Evolutionary conservation across 2,329 filamentous ascomycete genomes (phyloP).

Genomic region (Fusarium floridanum): DNA sequence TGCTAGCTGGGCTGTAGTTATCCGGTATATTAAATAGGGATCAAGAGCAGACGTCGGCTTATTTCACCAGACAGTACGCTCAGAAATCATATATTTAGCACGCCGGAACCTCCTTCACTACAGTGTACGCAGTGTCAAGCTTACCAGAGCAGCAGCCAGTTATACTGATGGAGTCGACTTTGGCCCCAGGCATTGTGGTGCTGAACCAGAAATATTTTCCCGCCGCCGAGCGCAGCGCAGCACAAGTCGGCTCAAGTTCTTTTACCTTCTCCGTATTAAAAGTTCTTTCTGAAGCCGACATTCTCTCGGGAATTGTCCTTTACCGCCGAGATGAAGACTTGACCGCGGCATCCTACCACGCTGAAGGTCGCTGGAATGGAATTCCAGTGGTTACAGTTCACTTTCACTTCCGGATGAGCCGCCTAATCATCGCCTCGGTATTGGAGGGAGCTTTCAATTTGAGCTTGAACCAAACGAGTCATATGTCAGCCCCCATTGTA

Average conservation of each 20-base stretch:
- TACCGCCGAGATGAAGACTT: background rate
- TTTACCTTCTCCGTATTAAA: slow-evolving; percentile 4
- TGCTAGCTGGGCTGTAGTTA: background rate
- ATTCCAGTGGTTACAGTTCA: slow-evolving; percentile 1
- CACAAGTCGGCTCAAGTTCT: slow-evolving; percentile 12
- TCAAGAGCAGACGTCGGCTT: background rate
- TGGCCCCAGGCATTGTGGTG: slow-evolving; percentile 7
- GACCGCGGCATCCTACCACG: background rate
- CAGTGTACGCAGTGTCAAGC: background rate
- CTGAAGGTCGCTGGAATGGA: slow-evolving; percentile 2
- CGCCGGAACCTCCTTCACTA: background rate
- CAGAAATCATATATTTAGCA: slow-evolving; percentile 6
- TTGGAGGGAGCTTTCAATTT: slow-evolving; percentile 2
- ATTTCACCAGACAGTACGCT: background rate
- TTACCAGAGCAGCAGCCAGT: background rate
- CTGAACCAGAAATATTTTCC: slow-evolving; percentile 8
- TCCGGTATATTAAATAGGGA: background rate
- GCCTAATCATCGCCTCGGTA: background rate
- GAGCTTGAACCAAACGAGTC: background rate
- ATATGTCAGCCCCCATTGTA: background rate
- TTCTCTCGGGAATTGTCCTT: slow-evolving; percentile 2
- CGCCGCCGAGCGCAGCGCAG: background rate
- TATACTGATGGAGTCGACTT: slow-evolving; percentile 5
- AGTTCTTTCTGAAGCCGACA: slow-evolving; percentile 2
- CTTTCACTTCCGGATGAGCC: slow-evolving; percentile 11